Conservation (phyloP, 106 monocot species). For the Dendrobium officinale region DNA sequence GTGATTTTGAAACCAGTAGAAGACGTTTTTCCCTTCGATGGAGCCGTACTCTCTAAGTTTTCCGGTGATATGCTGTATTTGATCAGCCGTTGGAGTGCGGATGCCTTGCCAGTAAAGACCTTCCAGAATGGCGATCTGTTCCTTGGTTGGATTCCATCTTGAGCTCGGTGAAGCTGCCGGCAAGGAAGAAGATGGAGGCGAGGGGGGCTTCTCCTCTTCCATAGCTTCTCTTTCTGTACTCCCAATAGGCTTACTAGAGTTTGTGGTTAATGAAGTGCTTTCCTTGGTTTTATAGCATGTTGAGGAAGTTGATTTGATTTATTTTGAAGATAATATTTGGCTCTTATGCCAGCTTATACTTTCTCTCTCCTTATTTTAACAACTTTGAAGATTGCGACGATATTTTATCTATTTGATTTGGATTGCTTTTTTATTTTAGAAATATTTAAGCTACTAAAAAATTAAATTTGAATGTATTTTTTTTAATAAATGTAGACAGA, state of each 20-base stretch:
- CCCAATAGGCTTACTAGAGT: too few relatives aligned
- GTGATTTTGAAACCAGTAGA: slow-evolving; percentile 99
- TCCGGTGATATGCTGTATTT: slow-evolving; percentile 79
- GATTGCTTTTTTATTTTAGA: too few relatives aligned
- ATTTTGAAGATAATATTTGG: too few relatives aligned
- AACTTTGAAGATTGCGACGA: not conserved
- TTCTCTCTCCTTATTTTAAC: not conserved
- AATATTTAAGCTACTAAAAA: too few relatives aligned
- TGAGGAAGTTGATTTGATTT: too few relatives aligned
- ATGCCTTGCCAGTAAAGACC: slow-evolving; percentile 63
- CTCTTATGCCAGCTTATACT: too few relatives aligned
- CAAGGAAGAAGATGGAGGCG: slow-evolving; percentile 3
- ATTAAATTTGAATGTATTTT: too few relatives aligned
- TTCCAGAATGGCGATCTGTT: slow-evolving; percentile 75
- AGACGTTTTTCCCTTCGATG: slow-evolving; percentile 94
- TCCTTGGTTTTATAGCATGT: too few relatives aligned
- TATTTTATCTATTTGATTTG: not conserved
- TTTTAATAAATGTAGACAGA: not conserved
- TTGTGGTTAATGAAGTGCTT: too few relatives aligned
- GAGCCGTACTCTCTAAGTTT: slow-evolving; percentile 55
- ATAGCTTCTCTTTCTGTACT: not conserved
- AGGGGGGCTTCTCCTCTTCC: slow-evolving; percentile 8
- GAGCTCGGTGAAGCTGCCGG: not conserved
- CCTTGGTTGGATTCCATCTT: slow-evolving; percentile 86
- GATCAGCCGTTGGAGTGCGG: slow-evolving; percentile 74